Evolutionary conservation across 306 rosid species (phyloP).

Genomic region (Gastrolobium bilobum): DNA sequence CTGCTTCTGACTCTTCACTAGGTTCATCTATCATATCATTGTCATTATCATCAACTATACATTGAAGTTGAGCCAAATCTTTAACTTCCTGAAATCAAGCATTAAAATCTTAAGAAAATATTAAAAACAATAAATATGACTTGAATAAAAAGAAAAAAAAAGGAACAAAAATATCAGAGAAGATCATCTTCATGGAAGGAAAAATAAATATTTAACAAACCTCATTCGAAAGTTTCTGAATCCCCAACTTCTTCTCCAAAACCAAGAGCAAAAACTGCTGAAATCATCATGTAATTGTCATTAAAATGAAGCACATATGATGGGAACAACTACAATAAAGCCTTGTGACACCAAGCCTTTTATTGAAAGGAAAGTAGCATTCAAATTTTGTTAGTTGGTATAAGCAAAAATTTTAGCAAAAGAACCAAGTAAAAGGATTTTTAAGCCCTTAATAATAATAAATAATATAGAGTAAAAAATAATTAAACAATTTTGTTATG

Average conservation of each 20-base stretch:
- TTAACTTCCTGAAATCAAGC: conserved; percentile 64
- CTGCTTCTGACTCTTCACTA: conserved; percentile 60
- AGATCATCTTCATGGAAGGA: not conserved
- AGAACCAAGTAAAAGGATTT: conserved; percentile 1
- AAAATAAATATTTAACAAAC: conserved; percentile 56
- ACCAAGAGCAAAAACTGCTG: conserved; percentile 68
- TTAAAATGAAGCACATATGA: conserved; percentile 35
- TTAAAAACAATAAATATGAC: conserved; percentile 22
- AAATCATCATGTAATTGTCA: conserved; percentile 55
- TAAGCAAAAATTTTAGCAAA: not conserved
- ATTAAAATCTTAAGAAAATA: conserved; percentile 24
- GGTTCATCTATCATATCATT: conserved; percentile 54
- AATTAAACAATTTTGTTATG: conserved; percentile 1
- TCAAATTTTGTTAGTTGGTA: not conserved
- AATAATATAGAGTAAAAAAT: too few relatives aligned
- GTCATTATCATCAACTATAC: conserved; percentile 62
- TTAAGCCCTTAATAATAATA: not conserved
- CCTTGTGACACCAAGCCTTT: not conserved
- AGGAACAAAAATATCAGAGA: conserved; percentile 13
- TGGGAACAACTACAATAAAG: conserved; percentile 24
- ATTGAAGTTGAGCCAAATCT: conserved; percentile 51
- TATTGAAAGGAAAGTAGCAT: not conserved
- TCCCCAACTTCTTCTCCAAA: conserved; percentile 56
- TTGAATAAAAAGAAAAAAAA: conserved; percentile 14
- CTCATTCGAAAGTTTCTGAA: conserved; percentile 58